Evolutionary conservation across 148 eudicot genomes (phyloP).

Genomic region (Simmondsia chinensis): DNA sequence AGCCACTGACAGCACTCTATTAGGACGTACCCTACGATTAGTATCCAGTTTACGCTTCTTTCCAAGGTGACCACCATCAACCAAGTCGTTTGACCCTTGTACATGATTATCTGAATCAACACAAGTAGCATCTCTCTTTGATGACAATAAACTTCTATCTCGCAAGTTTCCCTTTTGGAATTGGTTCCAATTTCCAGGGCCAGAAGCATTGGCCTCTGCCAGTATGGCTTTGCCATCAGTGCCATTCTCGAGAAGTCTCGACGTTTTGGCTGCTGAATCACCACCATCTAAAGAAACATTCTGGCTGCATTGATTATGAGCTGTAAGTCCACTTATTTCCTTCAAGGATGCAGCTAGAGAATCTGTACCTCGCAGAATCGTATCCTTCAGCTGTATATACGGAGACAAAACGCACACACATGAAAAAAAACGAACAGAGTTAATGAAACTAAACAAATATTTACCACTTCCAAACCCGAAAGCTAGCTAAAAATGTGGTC

Average conservation of each 20-base stretch:
- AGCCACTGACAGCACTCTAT: conserved; percentile 14
- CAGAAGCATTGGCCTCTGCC: no score
- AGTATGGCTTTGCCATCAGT: no score
- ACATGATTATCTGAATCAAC: conserved; percentile 18
- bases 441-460: not conserved
- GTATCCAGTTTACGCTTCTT: conserved; percentile 38
- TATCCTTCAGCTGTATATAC: conserved; percentile 52
- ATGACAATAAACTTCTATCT: no score
- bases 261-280: no score
- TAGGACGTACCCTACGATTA: conserved; percentile 3
- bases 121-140: no score
- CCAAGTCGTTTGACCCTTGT: conserved; percentile 2
- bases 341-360: conserved; percentile 31
- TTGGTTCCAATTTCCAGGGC: no score
- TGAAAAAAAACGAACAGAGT: no score
- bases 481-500: not conserved
- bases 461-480: not conserved
- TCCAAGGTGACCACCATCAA: conserved; percentile 7
- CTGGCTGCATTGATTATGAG: conserved; percentile 9
- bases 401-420: not conserved
- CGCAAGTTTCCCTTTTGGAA: no score
- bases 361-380: conserved; percentile 31
- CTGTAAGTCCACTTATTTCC: conserved; percentile 30
- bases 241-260: no score
- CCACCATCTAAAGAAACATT: conserved; percentile 4